Evolutionary conservation across 257 asterid genomes (phyloP).

Genomic region (Plantago major): DNA sequence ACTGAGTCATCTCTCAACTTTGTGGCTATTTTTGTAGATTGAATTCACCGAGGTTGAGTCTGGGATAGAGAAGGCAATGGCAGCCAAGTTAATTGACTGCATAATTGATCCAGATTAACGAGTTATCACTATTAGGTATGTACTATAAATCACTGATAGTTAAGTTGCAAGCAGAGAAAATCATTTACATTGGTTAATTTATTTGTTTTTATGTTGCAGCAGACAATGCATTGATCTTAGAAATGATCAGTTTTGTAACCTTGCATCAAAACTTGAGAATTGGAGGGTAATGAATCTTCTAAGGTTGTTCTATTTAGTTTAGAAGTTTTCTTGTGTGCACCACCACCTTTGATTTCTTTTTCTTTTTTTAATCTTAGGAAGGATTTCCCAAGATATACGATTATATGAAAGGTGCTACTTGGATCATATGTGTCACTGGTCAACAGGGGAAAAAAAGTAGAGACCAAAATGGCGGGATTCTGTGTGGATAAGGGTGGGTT

Average conservation of each 20-base stretch:
- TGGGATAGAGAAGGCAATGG: constrained; percentile 90
- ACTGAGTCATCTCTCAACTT: not conserved
- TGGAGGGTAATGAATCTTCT: constrained; percentile 72
- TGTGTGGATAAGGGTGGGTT: too few species aligned
- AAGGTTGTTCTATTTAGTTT: too few species aligned
- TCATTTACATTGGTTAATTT: constrained; percentile 9
- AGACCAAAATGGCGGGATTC: too few species aligned
- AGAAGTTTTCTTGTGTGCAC: too few species aligned
- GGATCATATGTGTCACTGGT: too few species aligned
- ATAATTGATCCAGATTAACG: constrained; percentile 89
- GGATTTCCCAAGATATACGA: too few species aligned
- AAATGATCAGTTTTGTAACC: constrained; percentile 58
- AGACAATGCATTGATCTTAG: constrained; percentile 81
- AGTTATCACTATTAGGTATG: constrained; percentile 70
- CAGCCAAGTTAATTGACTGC: constrained; percentile 74
- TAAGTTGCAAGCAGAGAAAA: constrained; percentile 5
- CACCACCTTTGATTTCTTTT: too few species aligned
- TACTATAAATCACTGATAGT: not conserved
- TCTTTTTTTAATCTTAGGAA: too few species aligned
- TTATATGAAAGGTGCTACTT: too few species aligned
- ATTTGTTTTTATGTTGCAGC: constrained; percentile 26
- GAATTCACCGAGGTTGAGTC: constrained; percentile 72
- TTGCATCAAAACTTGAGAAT: constrained; percentile 62
- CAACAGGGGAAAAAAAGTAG: too few species aligned
- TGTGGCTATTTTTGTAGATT: constrained; percentile 43